Evolutionary conservation across 495 filamentous ascomycete species (phyloP).

Genomic region (Daldinia caldariorum): DNA sequence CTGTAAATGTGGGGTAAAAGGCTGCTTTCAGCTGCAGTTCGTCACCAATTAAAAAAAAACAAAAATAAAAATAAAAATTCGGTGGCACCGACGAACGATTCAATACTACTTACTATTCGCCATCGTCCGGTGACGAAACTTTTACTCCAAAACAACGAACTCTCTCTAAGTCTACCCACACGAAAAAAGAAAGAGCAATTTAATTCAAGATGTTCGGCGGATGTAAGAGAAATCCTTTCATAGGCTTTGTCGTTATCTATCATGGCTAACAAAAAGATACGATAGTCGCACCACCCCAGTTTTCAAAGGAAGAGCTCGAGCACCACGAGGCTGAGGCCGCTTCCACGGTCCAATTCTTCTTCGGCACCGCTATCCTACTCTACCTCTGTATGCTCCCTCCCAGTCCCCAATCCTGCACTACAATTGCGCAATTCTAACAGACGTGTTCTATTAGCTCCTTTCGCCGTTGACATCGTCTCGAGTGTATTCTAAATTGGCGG

Average conservation of each 20-base stretch:
- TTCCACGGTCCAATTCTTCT: constrained; percentile 69
- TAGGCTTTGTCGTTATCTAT: background rate
- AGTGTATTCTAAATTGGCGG: constrained; percentile 70
- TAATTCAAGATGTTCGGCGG: constrained; percentile 59
- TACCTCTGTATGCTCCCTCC: constrained; percentile 77
- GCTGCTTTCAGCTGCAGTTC: constrained; percentile 31
- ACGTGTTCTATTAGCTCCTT: constrained; percentile 69
- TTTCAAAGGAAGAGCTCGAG: constrained; percentile 63
- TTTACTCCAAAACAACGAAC: constrained; percentile 14
- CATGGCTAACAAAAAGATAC: constrained; percentile 22
- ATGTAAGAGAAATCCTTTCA: constrained; percentile 47
- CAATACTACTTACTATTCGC: constrained; percentile 7
- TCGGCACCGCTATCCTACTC: constrained; percentile 71
- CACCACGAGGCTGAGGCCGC: constrained; percentile 76
- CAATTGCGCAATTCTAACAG: constrained; percentile 7
- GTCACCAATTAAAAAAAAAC: constrained; percentile 21
- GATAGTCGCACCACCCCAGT: constrained; percentile 60
- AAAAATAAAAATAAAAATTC: constrained; percentile 13
- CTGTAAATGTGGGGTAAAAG: constrained; percentile 10
- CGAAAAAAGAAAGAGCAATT: background rate
- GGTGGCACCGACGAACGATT: constrained; percentile 11
- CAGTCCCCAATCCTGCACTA: background rate
- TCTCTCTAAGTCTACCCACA: background rate
- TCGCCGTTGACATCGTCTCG: constrained; percentile 78
- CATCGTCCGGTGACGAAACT: constrained; percentile 4